These are phyloP conservation scores for Cavenderia fasciculata DNA, from an alignment of 78 protist genomes.

Conservation along the genomic window DNA sequence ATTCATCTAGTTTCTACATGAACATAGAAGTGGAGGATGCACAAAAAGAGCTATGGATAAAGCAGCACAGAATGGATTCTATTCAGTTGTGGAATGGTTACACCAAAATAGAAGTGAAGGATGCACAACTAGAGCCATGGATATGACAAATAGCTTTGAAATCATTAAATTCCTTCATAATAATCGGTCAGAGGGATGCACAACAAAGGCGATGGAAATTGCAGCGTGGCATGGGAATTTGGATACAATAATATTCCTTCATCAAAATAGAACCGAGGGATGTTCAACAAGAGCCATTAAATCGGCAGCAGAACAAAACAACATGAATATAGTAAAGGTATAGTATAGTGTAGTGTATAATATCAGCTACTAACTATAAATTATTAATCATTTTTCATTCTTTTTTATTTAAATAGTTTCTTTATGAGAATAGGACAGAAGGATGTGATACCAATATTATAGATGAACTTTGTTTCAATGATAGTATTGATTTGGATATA, in stretches of 20 bases:
- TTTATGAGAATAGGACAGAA: too few species aligned
- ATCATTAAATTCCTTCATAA: not conserved
- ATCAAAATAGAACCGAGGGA: not conserved
- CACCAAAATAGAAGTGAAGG: not conserved
- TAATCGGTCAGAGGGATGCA: not conserved
- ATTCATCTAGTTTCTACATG: too few species aligned
- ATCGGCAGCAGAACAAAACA: not conserved
- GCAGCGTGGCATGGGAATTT: not conserved
- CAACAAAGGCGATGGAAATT: not conserved
- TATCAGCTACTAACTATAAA: too few species aligned
- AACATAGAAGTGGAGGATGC: not conserved
- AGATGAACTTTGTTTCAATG: too few species aligned
- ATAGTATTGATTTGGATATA: too few species aligned
- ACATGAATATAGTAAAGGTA: not conserved
- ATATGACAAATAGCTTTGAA: not conserved
- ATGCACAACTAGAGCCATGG: not conserved
- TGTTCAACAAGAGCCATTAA: not conserved
- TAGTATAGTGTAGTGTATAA: too few species aligned
- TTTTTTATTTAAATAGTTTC: too few species aligned
- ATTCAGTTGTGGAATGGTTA: not conserved
- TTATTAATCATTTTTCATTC: too few species aligned
- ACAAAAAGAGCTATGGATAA: not conserved
- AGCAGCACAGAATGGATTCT: not conserved
- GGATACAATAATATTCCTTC: not conserved
- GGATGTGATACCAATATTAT: too few species aligned